Base-by-base conservation (phyloP, 805 yeast genomes). In the Saturnispora gosingensis region DNA sequence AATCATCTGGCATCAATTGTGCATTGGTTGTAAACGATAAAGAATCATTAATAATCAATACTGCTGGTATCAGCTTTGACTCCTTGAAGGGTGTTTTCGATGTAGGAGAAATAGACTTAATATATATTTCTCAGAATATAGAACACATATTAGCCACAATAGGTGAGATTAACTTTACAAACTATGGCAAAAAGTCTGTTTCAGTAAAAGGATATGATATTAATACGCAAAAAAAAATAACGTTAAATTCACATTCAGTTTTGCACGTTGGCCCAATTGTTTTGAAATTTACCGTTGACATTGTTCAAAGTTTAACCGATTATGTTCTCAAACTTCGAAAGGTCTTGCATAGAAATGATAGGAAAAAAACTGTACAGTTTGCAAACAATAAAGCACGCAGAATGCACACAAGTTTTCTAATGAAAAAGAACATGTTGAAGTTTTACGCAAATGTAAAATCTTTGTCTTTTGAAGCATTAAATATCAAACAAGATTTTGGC, bases 401-500 rank as follows among this genome's bases (percentile, higher is more conserved):
- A 18, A 53, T 65, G 58, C 60, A 60, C 2, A 59, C 55, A 42
- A 65, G 68, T 28, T 45, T 61, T 16, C 59, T 65, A 39, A 50
- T 60, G 16, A 58, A 46, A 22, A 24, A 51, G 1, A 61, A 60
- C 49, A 20, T 51, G 1, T 35, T 63, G 10, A 47, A 52, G 11
- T 46, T 46, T 25, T 59, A 50, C 43, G 11, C 58, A 10, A 39
- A 30, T 9, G 36, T 67, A 13, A 58, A 58, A 11, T 27, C 48
- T 0, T 5, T 66, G 1, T 34, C 52, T 0, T 36, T 61, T 5
- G 46, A 49, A 0, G 6, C 70, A 0, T n/a, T 48, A 0, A 24
- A 59, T 2, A 48, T 73, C 1, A 56, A 59, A 24, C 54, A 57
- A 1, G 47, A 54, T 13, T 72, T 73, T 61, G 77, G 76, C 2